Evolutionary conservation across 371 early-diverging fungal species (phyloP), one percentile per base, ranked within the genome.

Genomic region (Mucor saturninus): DNA sequence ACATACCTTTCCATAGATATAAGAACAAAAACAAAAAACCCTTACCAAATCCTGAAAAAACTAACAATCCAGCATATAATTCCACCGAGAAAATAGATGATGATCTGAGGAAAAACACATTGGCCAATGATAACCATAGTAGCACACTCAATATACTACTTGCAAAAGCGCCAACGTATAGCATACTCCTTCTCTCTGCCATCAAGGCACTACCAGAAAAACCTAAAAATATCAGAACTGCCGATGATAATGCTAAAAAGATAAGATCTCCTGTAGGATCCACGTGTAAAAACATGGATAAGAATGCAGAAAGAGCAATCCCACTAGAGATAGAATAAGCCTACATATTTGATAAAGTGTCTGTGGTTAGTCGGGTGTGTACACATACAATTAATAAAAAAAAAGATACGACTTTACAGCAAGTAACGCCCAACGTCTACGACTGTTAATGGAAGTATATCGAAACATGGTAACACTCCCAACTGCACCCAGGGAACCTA

Each of bases 21-120:
- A 49, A 4, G 35, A 45, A 35, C 13, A 55, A 30, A 28, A 42
- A 21, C 0, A 21, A 21, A 21, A 21, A 21, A 5, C 11, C 31
- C 56, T 64, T 78, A 81, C 76, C 76, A 69, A 73, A 79, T 38
- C 75, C 80, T 38, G 67, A 67, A 61, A 88, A 88, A 2, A 84
- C 77, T 42, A 83, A 53, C 21, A 88, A 65, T 8, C 88, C 86
- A 48, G 78, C 56, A 62, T 83, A 84, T 43, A 88, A 64, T 56
- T 88, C 86, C 4, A 74, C 62, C 13, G 74, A 69, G 60, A 77
- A 84, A 9, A 84, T 35, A 9, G 68, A 51, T 5, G 59, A 21
- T 3, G 85, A 84, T 21, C 80, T 59, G 14, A 79, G 39, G 54
- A 77, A 71, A 32, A 86, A 74, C 2, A 72, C 9, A 68, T 84